A percentile compares a stretch with the other conserved stretches of the same genome.
Conservation (phyloP, 1,139 yeast genomes). For the Chernovozyma sophiae-reginae region DNA sequence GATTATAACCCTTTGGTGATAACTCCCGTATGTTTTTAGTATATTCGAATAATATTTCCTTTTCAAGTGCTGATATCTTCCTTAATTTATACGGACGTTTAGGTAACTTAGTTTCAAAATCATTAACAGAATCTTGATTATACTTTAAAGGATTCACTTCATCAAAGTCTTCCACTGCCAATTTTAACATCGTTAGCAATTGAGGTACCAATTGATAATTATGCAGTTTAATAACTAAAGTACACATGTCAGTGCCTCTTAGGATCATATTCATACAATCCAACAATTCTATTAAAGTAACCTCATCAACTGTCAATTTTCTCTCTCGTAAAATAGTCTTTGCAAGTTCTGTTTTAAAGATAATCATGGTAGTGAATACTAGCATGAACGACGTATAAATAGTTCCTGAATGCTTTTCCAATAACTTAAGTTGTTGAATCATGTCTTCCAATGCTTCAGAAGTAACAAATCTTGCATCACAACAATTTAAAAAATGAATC, state of each 20-base stretch:
- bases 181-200: slow-evolving; percentile 4
- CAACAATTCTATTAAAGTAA: slow-evolving; percentile 1
- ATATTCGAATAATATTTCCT: not conserved
- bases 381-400: slow-evolving; percentile 6
- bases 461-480: not conserved
- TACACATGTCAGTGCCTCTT: slow-evolving; percentile 4
- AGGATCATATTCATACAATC: slow-evolving; percentile 3
- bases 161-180: slow-evolving; percentile 3
- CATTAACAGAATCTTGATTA: not conserved
- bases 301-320: slow-evolving; percentile 1
- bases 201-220: slow-evolving; percentile 6
- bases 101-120: not conserved
- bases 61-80: not conserved
- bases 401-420: slow-evolving; percentile 4
- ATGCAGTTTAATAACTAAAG: slow-evolving; percentile 2
- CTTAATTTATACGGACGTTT: not conserved
- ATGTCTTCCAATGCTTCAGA: not conserved
- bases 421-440: not conserved
- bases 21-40: slow-evolving; percentile 1
- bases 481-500: slow-evolving; percentile 1
- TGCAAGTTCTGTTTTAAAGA: slow-evolving; percentile 6
- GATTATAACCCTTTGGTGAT: slow-evolving; percentile 5
- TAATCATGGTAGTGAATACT: slow-evolving; percentile 4
- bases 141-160: not conserved
- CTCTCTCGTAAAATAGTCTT: slow-evolving; percentile 2